phyloP scores from a whole-genome alignment of 148 eudicot genomes.

The Chenopodium album region DNA sequence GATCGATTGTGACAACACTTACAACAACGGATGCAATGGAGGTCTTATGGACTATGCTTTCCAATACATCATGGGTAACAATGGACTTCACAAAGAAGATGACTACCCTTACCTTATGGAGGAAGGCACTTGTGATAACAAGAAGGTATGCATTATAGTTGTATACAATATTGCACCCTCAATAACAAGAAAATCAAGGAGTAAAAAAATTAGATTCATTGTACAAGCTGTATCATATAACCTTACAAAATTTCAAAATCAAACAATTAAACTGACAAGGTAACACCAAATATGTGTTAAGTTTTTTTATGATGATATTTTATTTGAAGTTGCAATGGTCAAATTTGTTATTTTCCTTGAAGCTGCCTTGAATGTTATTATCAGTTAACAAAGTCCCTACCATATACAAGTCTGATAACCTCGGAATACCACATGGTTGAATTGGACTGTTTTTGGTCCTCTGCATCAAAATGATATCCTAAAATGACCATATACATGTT shows the following conservation, averaged over 20 bases:
- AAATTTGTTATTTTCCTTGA: background rate
- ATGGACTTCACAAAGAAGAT: conserved; percentile 88
- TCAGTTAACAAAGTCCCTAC: background rate
- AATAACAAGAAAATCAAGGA: no score
- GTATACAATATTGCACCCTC: background rate
- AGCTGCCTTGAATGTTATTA: background rate
- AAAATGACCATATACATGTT: background rate
- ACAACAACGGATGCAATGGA: conserved; percentile 84
- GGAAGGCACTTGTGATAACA: conserved; percentile 86
- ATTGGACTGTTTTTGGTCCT: background rate
- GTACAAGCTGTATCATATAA: no score
- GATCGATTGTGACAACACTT: conserved; percentile 79
- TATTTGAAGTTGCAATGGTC: background rate
- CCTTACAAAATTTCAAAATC: no score
- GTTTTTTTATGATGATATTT: no score
- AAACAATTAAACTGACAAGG: no score
- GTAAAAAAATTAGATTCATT: no score
- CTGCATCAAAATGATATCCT: background rate
- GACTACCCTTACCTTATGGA: conserved; percentile 96
- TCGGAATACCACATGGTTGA: background rate
- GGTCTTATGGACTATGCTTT: conserved; percentile 99
- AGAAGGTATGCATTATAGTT: conserved; percentile 38
- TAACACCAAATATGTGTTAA: background rate
- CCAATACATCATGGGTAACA: conserved; percentile 53
- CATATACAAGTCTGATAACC: background rate